These are phyloP conservation scores for Jatropha podagrica DNA, from an alignment of 441 rosid species.

Conservation along the genomic window DNA sequence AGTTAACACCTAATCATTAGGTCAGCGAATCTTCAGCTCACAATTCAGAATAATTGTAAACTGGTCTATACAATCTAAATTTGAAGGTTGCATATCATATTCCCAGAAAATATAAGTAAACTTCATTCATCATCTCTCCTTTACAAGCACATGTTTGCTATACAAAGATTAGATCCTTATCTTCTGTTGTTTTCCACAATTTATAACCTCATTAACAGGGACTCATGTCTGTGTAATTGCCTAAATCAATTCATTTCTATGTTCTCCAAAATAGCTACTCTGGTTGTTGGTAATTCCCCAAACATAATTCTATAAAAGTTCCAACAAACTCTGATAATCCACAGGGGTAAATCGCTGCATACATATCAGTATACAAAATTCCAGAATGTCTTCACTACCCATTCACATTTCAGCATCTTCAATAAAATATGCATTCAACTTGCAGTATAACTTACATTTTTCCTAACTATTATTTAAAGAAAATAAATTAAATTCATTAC, in stretches of 20 bases:
- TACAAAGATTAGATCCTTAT: neutral
- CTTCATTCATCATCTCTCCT: neutral
- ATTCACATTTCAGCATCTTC: neutral
- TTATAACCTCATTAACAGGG: neutral
- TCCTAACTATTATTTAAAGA: neutral
- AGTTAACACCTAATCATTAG: neutral
- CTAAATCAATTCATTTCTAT: neutral
- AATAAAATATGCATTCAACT: constrained; percentile 5
- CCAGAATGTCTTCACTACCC: neutral
- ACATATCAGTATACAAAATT: neutral
- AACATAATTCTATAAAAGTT: neutral
- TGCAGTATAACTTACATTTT: neutral
- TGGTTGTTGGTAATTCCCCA: neutral
- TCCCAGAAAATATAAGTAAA: neutral
- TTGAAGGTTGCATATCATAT: neutral
- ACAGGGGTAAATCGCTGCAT: neutral
- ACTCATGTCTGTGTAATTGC: neutral
- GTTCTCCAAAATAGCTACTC: neutral
- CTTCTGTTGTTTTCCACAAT: neutral
- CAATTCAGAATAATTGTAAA: neutral
- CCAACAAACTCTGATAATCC: neutral
- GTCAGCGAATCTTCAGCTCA: neutral
- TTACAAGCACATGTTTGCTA: neutral
- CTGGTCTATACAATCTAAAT: neutral
- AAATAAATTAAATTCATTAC: neutral